Base-by-base conservation (phyloP, 345 rosid species). In the Arabis hirsuta region DNA sequence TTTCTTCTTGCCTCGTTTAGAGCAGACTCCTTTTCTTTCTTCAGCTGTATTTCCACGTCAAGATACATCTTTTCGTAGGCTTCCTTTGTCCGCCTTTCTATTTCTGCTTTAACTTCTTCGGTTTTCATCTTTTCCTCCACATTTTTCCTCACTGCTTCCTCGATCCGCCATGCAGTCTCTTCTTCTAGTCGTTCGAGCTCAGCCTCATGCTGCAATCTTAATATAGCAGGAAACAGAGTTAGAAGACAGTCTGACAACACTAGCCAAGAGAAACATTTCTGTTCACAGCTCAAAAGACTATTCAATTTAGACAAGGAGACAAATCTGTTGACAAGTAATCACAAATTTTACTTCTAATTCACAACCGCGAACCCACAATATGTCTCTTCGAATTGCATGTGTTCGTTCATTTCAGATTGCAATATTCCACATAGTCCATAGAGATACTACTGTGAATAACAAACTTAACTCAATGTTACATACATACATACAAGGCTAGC, bases 61-160 rank as follows among this genome's bases (percentile, higher is more conserved):
- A 81, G 85, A 62, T 81, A 82, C 84, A 91, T 55, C 76, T 86
- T 91, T 78, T 82, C 83, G 41, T 60, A 83, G n/a, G 84, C 93
- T 82, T 87, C 90, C 55, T 81, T 82, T 31, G 79, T 76, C 46
- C 91, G 79, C 63, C 84, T 81, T 68, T 78, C 84, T 66, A 89
- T 85, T 61, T 86, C 96, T 72, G 69, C 68, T 59, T 77, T 81
- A 31, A 81, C 81, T 72, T 86, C 83, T 69, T 85, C 82, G 2
- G 85, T 81, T 29, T 75, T 82, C 82, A 91, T 63, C 71, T 72
- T 84, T 64, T 89, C 91, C 73, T 87, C 96, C 32, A 91, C 96
- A 73, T 86, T 91, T 71, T 84, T 87, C 73, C 83, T 79, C 55
- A 91, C 87, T 26, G 86, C 86, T 82, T 89, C 96, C 73, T 91